Evolutionary conservation across 345 rosid species (phyloP), one percentile per base, ranked within the genome.

Genomic region (Odontarrhena argentea): DNA sequence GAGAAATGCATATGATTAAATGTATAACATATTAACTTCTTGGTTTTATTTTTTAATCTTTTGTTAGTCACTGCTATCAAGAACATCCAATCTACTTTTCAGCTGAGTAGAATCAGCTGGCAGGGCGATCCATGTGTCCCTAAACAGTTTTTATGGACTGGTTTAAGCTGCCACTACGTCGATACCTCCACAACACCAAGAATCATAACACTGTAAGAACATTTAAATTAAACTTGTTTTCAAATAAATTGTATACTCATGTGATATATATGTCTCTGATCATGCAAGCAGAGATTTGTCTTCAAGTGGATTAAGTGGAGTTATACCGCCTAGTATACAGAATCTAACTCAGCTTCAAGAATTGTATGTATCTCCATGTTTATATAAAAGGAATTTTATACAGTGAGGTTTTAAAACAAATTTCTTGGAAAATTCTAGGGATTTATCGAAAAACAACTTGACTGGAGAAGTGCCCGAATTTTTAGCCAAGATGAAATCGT

Each of bases 121-220:
- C 81, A 81, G 43, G 87, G 87, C 3, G 85, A 83, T 76, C 83
- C 85, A 46, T 76, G 81, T 30, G 48, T 56, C 12, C 80, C 80
- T n/a, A 45, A 25, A 30, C 63, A 10, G 5, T 56, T 56, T 13
- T 1, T 2, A 7, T 81, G 85, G 85, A 32, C 24, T 8, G 83
- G 85, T n/a, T 58, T 83, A 35, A 24, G 57, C 44, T 83, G 85
- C 75, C 60, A 42, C 63, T 41, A 55, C 14, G 22, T 13, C 0
- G 77, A 45, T 25, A 9, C 35, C 0, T 44, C 62, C 43, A 70
- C 75, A 26, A 41, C 72, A 26, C 78, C 80, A n/a, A 73, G 77
- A n/a, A 78, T 84, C 49, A 65, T 71, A 55, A 34, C 80, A 44
- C 25, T 85, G 87, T 85, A 65, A 81, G 84, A 71, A 14, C 8